A percentile compares a stretch with the other conserved stretches of the same genome.
Evolutionary conservation across 106 monocot genomes (phyloP).

Genomic region (Phalaenopsis aphrodite): DNA sequence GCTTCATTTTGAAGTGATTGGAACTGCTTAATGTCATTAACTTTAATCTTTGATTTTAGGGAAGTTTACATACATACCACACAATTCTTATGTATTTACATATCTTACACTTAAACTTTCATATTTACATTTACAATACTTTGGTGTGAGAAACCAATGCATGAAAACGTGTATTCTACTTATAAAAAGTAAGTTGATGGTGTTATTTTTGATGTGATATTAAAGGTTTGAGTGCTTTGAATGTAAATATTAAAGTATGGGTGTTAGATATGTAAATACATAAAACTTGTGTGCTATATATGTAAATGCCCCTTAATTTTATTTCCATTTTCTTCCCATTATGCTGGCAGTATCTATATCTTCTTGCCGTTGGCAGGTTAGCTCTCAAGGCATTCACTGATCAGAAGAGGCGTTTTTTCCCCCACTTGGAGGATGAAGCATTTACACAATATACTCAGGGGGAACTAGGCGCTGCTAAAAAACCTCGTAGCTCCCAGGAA

Average conservation of each 20-base stretch:
- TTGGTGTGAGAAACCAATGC: no score
- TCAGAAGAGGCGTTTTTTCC: slow-evolving; percentile 90
- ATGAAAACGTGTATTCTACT: no score
- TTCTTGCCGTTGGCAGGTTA: slow-evolving; percentile 41
- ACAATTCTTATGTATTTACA: no score
- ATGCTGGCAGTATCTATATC: background rate
- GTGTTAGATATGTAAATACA: no score
- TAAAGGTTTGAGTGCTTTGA: no score
- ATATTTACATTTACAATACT: no score
- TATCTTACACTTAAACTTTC: no score
- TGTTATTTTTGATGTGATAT: no score
- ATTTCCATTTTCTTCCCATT: background rate
- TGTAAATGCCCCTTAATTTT: background rate
- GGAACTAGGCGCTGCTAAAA: slow-evolving; percentile 42
- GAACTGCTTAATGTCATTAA: background rate
- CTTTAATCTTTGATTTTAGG: background rate
- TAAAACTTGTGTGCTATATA: no score
- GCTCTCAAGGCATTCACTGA: slow-evolving; percentile 95
- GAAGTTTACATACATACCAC: no score
- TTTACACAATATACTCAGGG: slow-evolving; percentile 22
- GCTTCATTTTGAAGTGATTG: background rate
- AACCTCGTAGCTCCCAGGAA: slow-evolving; percentile 22
- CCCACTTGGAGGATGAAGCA: slow-evolving; percentile 76
- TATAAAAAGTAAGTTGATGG: no score
- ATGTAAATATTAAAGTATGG: no score